Evolutionary conservation across 2,329 filamentous ascomycete genomes (phyloP), one percentile per base, ranked within the genome.

Genomic region (Coleophoma eucalyptorum): DNA sequence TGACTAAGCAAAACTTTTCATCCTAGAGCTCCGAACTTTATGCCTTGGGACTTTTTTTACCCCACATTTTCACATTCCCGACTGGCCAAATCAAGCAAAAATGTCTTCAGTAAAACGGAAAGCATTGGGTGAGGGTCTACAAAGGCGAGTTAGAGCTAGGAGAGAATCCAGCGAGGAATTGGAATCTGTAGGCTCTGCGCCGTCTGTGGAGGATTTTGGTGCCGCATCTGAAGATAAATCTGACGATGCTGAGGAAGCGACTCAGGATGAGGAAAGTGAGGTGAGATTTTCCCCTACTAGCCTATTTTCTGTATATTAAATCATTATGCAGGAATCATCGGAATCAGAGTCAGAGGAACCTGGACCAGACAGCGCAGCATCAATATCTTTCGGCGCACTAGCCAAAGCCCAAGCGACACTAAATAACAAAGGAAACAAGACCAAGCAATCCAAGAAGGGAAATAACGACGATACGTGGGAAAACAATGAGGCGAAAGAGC

Each of bases 351-450:
- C 56, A 32, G 56, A 58, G 50, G 46, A 58, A 32, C 46, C 50
- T 32, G 48, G 50, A 15, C 46, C 52, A 5, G 56, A 60, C 38
- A 61, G 63, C 44, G 70, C 77, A 42, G 73, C 80, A 8, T 75
- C 77, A 54, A 83, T 97, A 57, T 94, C 91, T 20, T 97, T 97
- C 63, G 92, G 91, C 55, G 89, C 89, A n/a, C 76, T 97, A 38
- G 90, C 89, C 57, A 89, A 90, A 74, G 92, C 91, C 1, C 90
- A 96, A 72, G 85, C 85, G 37, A 80, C 83, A 0, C 70, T 96
- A 48, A 65, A 53, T 51, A 56, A 52, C 63, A 60, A 50, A 57
- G 59, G 51, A 55, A 65, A 43, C 55, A 63, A 61, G 59, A 53
- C 57, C 58, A 42, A 67, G 52, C 48, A 64, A 53, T 48, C 57